These are phyloP conservation scores for Amoebophrya sp. DNA, from an alignment of 169 alveolate genomes.

Conservation along the genomic window DNA sequence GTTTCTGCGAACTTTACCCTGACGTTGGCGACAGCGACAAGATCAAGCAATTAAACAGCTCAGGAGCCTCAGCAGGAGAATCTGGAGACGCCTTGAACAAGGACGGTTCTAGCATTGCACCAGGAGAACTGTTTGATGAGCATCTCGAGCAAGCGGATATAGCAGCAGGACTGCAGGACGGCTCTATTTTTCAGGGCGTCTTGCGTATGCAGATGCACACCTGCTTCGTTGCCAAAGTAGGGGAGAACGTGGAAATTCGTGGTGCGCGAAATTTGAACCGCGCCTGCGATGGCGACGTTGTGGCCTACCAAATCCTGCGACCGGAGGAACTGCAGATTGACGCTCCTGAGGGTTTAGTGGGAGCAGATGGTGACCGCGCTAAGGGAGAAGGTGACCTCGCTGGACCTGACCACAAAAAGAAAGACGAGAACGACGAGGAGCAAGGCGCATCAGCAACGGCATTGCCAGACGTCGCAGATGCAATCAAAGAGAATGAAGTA, in stretches of 20 bases:
- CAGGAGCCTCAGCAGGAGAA: no score
- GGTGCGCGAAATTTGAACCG: not conserved
- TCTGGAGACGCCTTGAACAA: no score
- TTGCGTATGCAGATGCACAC: conserved; percentile 6
- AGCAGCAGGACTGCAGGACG: not conserved
- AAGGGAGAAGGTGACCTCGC: no score
- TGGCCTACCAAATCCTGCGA: not conserved
- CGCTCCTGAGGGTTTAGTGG: no score
- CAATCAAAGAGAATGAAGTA: not conserved
- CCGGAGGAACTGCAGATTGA: not conserved
- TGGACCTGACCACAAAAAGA: not conserved
- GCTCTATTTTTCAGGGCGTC: not conserved
- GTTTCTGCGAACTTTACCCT: no score
- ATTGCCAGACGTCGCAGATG: not conserved
- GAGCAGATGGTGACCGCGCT: no score
- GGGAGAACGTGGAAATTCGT: conserved; percentile 6
- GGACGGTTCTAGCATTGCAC: no score
- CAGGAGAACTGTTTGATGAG: no score
- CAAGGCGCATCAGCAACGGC: not conserved
- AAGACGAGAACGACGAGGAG: not conserved
- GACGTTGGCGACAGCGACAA: no score
- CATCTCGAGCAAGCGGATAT: not conserved
- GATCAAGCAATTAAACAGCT: no score
- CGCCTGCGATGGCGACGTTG: not conserved
- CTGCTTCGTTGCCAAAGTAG: not conserved